Evolutionary conservation across 352 stramenopile species (phyloP).

Genomic region (Aphanomyces astaci): DNA sequence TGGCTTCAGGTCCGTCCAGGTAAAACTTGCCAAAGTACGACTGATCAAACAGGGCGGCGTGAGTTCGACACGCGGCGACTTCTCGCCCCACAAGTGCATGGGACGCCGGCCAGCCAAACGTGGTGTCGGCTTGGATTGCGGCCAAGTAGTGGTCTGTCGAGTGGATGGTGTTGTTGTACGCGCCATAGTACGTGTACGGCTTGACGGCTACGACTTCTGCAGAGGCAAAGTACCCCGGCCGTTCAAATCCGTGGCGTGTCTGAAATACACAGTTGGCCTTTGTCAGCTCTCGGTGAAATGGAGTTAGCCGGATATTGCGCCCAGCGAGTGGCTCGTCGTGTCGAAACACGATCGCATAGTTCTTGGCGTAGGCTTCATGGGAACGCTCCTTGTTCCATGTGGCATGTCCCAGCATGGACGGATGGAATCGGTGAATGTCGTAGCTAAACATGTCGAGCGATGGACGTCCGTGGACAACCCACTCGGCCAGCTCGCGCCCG

Average conservation of each 20-base stretch:
- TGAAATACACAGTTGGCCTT: slow-evolving; percentile 29
- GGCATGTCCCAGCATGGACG: slow-evolving; percentile 13
- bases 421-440: slow-evolving; percentile 26
- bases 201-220: slow-evolving; percentile 2
- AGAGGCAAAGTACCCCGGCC: slow-evolving; percentile 27
- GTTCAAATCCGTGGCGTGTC: slow-evolving; percentile 29
- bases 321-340: slow-evolving; percentile 30
- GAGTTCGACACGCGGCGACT: slow-evolving; percentile 24
- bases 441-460: slow-evolving; percentile 29
- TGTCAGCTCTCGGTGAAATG: slow-evolving; percentile 23
- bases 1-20: slow-evolving; percentile 23
- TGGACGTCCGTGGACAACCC: slow-evolving; percentile 25
- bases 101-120: slow-evolving; percentile 25
- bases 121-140: slow-evolving; percentile 28
- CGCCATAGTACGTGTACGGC: slow-evolving; percentile 33
- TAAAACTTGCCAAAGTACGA: slow-evolving; percentile 34
- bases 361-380: slow-evolving; percentile 29
- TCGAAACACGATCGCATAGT: slow-evolving; percentile 28
- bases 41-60: slow-evolving; percentile 31
- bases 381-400: slow-evolving; percentile 26
- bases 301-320: slow-evolving; percentile 25
- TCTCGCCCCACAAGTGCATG: slow-evolving; percentile 25
- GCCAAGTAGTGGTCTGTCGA: slow-evolving; percentile 23
- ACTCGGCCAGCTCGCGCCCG: slow-evolving; percentile 25
- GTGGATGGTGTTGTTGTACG: slow-evolving; percentile 27